Evolutionary conservation across 768 basidiomycete genomes (phyloP).

Genomic region (Suillus alpinus): DNA sequence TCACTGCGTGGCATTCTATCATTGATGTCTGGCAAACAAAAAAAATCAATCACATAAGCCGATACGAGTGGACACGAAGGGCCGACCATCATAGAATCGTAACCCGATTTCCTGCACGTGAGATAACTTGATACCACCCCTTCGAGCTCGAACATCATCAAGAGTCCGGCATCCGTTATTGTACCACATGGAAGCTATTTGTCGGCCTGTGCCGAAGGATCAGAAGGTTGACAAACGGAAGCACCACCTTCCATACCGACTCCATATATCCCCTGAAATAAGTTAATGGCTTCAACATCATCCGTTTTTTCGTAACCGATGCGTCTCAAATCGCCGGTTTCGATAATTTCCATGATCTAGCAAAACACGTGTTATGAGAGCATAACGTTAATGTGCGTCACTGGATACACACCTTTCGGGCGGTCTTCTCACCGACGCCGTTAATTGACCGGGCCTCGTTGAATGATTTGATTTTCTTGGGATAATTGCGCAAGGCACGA

Average conservation of each 20-base stretch:
- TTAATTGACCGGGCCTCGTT: conserved; percentile 58
- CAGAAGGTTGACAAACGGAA: not conserved
- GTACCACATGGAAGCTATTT: conserved; percentile 73
- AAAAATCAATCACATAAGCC: not conserved
- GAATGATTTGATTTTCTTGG: conserved; percentile 53
- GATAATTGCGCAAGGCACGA: conserved; percentile 51
- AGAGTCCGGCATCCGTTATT: conserved; percentile 72
- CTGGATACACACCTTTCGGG: conserved; percentile 52
- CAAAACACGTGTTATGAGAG: not conserved
- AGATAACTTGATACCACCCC: conserved; percentile 59
- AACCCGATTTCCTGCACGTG: conserved; percentile 66
- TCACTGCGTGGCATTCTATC: conserved; percentile 82
- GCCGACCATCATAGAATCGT: conserved; percentile 63
- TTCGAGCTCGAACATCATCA: conserved; percentile 63
- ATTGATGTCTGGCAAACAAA: conserved; percentile 62
- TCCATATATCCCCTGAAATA: conserved; percentile 83
- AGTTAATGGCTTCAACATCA: conserved; percentile 50
- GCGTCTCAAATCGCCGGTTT: conserved; percentile 69
- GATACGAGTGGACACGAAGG: not conserved
- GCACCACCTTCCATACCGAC: conserved; percentile 55
- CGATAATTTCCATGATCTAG: conserved; percentile 79
- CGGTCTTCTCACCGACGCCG: conserved; percentile 75
- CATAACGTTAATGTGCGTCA: not conserved
- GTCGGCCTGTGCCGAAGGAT: conserved; percentile 45
- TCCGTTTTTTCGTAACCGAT: conserved; percentile 66